phyloP scores from a whole-genome alignment of 1,139 yeast species.

The Suhomyces bokatorum region DNA sequence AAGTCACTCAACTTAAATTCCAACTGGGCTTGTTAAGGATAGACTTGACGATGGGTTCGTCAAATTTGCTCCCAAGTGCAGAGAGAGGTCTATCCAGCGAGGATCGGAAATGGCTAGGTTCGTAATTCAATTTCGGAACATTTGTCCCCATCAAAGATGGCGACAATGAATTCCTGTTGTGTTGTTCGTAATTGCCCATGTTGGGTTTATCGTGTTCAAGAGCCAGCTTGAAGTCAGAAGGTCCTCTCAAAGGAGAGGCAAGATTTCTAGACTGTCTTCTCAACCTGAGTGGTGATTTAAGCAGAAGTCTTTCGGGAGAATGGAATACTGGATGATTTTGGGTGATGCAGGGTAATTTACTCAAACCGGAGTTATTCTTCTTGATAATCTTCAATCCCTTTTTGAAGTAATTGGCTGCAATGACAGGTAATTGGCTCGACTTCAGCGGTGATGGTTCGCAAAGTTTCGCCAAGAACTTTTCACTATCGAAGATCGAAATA shows the following conservation, averaged over 20 bases:
- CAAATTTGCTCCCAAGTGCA: conserved; percentile 38
- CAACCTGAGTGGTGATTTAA: conserved; percentile 4
- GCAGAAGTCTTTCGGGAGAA: conserved; percentile 23
- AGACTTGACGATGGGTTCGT: conserved; percentile 26
- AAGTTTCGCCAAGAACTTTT: conserved; percentile 4
- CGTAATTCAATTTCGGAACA: conserved; percentile 8
- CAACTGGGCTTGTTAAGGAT: not conserved
- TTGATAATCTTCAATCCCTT: conserved; percentile 27
- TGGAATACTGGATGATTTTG: conserved; percentile 34
- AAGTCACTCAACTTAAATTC: not conserved
- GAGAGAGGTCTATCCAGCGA: conserved; percentile 40
- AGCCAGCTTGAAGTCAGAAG: conserved; percentile 11
- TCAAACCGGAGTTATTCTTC: conserved; percentile 17
- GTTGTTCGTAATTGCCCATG: not conserved
- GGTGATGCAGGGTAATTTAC: conserved; percentile 35
- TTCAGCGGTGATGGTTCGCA: conserved; percentile 4
- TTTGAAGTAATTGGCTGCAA: conserved; percentile 25
- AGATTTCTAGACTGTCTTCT: conserved; percentile 2
- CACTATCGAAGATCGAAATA: conserved; percentile 3
- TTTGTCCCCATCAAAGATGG: conserved; percentile 5
- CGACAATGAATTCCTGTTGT: not conserved
- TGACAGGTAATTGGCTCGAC: conserved; percentile 30
- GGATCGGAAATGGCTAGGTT: conserved; percentile 11
- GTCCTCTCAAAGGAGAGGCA: conserved; percentile 8
- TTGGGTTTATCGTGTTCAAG: conserved; percentile 6